Percentiles rank a stretch among this genome's conserved stretches.
Evolutionary conservation across 208 protist genomes (phyloP).

Genomic region (Plasmodiophora brassicae): DNA sequence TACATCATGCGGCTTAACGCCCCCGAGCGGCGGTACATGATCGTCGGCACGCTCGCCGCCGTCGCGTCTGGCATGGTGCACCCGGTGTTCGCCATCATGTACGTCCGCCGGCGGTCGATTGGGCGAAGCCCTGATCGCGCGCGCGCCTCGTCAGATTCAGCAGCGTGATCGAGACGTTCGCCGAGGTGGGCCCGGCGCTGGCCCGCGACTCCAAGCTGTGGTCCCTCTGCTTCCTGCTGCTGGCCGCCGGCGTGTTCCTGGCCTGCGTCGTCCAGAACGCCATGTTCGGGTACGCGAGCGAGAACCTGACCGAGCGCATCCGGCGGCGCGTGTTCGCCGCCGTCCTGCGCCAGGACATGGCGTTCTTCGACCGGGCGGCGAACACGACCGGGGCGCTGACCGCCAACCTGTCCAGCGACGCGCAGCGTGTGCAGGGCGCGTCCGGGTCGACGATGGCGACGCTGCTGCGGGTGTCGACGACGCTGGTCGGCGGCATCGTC

Average conservation of each 20-base stretch:
- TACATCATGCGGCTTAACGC: not conserved
- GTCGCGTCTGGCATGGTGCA: too few relatives aligned
- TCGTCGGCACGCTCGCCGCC: too few relatives aligned
- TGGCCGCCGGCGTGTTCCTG: not conserved
- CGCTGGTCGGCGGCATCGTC: not conserved
- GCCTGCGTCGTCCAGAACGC: not conserved
- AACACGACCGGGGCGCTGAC: constrained; percentile 36
- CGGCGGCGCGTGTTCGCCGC: not conserved
- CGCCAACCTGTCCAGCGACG: not conserved
- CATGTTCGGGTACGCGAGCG: not conserved
- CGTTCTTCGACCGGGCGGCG: not conserved
- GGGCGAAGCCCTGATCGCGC: too few relatives aligned
- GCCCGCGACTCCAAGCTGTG: not conserved
- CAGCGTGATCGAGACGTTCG: not conserved
- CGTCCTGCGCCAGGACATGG: constrained; percentile 30
- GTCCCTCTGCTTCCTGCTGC: not conserved
- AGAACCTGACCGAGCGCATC: not conserved
- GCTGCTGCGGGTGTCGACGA: not conserved
- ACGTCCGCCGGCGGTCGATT: too few relatives aligned
- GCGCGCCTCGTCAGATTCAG: too few relatives aligned
- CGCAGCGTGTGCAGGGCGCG: not conserved
- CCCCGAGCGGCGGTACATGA: too few relatives aligned
- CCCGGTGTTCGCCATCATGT: too few relatives aligned
- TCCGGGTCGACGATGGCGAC: not conserved
- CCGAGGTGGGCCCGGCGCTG: not conserved